Base-by-base conservation (phyloP, 2,329 filamentous ascomycete species). In the Metarhizium robertsii region DNA sequence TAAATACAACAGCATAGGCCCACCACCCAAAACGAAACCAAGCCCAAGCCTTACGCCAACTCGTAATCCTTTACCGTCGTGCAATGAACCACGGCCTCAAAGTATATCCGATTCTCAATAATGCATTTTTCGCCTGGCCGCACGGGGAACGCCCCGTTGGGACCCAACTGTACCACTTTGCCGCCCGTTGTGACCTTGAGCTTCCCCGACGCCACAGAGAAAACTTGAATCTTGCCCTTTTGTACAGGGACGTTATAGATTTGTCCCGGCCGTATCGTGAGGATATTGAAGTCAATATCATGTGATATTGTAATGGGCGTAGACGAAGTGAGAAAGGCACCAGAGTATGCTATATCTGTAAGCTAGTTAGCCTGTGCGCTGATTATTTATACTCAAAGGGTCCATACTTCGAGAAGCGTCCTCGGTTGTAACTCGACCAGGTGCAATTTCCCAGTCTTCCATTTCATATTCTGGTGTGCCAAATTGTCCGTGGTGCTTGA, bases 111-210 rank as follows among this genome's bases (percentile, higher is more conserved):
- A 57, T 80, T 80, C 55, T 70, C 65, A 4, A 73, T 69, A 18
- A 62, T 65, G 59, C 73, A 76, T 1, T 54, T 53, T 52, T 64
- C 65, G 0, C 73, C 72, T 0, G 74, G 69, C 25, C 63, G 66
- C 42, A 80, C 66, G 51, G 69, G 66, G 58, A 79, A 75, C 60
- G 75, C 66, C 30, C 78, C 75, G 53, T 75, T 69, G 1, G 69
- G 66, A 0, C 78, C 78, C 3, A 79, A 61, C 0, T 63, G 58
- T 45, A 78, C 74, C 4, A 67, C 62, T n/a, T 68, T 60, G 3
- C 65, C 66, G 2, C 62, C 70, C 47, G 71, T 67, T 40, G 65
- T 72, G 1, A 77, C 65, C 18, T 64, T 65, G 1, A 76, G 58
- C 58, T 77, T 77, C 32, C 75, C 75, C 1, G 65, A 57, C 0